These are phyloP conservation scores for Lolium rigidum DNA, from an alignment of 176 grass and related monocot species.

Conservation along the genomic window DNA sequence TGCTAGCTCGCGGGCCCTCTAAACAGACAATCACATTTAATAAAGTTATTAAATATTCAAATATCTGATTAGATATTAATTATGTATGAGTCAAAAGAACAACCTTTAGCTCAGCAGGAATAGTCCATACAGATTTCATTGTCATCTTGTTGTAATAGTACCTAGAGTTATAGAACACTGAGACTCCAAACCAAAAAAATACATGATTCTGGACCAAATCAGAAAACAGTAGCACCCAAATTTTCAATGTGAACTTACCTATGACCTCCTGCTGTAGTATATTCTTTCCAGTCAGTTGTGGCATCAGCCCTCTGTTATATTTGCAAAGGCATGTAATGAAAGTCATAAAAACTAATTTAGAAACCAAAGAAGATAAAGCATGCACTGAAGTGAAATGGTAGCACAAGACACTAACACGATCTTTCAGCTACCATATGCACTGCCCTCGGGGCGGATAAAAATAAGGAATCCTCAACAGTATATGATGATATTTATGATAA, in stretches of 20 bases:
- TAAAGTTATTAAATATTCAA: not conserved
- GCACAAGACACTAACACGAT: not conserved
- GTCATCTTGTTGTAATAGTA: slow-evolving; percentile 41
- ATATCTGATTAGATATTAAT: not conserved
- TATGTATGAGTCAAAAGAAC: slow-evolving; percentile 4
- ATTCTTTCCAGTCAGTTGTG: slow-evolving; percentile 93
- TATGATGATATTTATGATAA: not conserved
- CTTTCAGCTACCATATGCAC: not conserved
- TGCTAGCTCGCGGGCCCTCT: slow-evolving; percentile 83
- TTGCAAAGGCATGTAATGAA: slow-evolving; percentile 1
- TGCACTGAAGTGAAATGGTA: not conserved
- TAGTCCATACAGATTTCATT: slow-evolving; percentile 82
- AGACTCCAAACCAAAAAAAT: slow-evolving; percentile 42
- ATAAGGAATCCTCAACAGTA: not conserved
- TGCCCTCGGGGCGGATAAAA: not conserved
- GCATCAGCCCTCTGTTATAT: slow-evolving; percentile 82
- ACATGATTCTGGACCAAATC: slow-evolving; percentile 16
- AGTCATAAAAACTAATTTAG: not conserved
- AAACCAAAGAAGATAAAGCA: not conserved
- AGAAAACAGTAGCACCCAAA: not conserved
- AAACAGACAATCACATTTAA: slow-evolving; percentile 37
- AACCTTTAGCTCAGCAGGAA: slow-evolving; percentile 95
- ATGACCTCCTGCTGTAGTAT: slow-evolving; percentile 71
- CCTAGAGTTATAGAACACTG: not conserved
- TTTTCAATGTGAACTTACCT: slow-evolving; percentile 63